Conservation (phyloP, 2,329 filamentous ascomycete genomes). For the Fusarium paranaense region DNA sequence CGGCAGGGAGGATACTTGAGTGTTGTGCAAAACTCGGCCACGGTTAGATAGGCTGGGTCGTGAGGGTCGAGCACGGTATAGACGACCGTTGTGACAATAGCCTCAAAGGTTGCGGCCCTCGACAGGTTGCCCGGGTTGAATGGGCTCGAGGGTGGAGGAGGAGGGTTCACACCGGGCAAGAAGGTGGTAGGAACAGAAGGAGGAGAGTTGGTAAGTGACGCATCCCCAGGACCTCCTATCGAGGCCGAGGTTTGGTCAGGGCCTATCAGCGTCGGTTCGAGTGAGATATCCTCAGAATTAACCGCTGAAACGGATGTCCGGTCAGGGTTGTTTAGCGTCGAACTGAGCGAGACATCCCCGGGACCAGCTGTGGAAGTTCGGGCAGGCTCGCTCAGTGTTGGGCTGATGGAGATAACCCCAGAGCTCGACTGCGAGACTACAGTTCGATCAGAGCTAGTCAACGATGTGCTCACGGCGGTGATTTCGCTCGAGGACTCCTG, state of each 20-base stretch:
- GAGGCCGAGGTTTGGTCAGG: neutral
- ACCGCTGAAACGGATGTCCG: neutral
- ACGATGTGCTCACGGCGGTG: neutral
- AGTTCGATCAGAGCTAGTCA: neutral
- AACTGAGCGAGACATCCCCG: neutral
- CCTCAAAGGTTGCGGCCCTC: neutral
- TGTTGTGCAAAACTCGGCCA: constrained; percentile 18
- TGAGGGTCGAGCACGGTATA: constrained; percentile 24
- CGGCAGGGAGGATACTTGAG: constrained; percentile 14
- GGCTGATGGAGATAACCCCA: neutral
- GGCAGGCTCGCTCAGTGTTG: neutral
- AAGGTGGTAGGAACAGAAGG: neutral
- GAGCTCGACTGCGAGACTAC: neutral
- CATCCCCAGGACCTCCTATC: neutral
- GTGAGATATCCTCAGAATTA: neutral
- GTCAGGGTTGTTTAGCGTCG: neutral
- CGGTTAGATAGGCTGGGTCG: constrained; percentile 8
- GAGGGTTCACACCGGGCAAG: neutral
- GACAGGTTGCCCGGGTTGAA: neutral
- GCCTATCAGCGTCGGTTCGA: neutral
- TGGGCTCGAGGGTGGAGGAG: neutral
- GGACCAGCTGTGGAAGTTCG: neutral
- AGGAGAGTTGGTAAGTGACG: neutral
- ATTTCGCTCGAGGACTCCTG: neutral
- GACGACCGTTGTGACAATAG: constrained; percentile 11